These are phyloP conservation scores for Silybum marianum DNA, from an alignment of 129 eudicot species.

Conservation along the genomic window DNA sequence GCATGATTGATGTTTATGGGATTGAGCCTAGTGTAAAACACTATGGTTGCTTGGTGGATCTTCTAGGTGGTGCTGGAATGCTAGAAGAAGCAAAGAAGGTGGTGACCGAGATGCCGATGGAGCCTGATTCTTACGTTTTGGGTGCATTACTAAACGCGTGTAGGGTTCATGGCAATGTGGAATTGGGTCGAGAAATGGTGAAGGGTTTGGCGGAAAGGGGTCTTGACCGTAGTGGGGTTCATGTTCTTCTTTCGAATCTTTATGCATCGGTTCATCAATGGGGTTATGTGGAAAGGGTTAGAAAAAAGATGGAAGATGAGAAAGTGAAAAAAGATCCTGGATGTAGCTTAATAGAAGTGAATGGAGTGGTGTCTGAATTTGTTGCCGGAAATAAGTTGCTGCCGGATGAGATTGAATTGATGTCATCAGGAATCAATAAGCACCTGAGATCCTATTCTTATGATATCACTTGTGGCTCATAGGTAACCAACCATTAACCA, in stretches of 20 bases:
- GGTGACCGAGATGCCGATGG: slow-evolving; percentile 57
- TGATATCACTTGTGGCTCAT: slow-evolving; percentile 11
- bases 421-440: slow-evolving; percentile 35
- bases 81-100: slow-evolving; percentile 56
- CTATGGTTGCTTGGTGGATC: slow-evolving; percentile 78
- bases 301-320: slow-evolving; percentile 58
- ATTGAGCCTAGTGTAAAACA: slow-evolving; percentile 58
- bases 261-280: slow-evolving; percentile 66
- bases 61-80: slow-evolving; percentile 65
- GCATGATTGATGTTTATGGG: slow-evolving; percentile 53
- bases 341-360: slow-evolving; percentile 63
- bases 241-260: slow-evolving; percentile 69
- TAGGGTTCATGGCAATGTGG: slow-evolving; percentile 59
- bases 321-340: slow-evolving; percentile 66
- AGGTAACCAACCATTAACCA: slow-evolving; percentile 10
- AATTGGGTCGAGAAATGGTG: slow-evolving; percentile 47
- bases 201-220: slow-evolving; percentile 37
- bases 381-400: slow-evolving; percentile 54
- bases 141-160: slow-evolving; percentile 72
- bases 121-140: slow-evolving; percentile 62
- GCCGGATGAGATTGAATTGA: slow-evolving; percentile 28
- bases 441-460: slow-evolving; percentile 46
- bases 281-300: slow-evolving; percentile 60
- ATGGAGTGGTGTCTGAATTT: slow-evolving; percentile 51
- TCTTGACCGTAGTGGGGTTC: slow-evolving; percentile 60